Evolutionary conservation across 2,329 filamentous ascomycete genomes (phyloP).

Genomic region (Ascocoryne sarcoides): DNA sequence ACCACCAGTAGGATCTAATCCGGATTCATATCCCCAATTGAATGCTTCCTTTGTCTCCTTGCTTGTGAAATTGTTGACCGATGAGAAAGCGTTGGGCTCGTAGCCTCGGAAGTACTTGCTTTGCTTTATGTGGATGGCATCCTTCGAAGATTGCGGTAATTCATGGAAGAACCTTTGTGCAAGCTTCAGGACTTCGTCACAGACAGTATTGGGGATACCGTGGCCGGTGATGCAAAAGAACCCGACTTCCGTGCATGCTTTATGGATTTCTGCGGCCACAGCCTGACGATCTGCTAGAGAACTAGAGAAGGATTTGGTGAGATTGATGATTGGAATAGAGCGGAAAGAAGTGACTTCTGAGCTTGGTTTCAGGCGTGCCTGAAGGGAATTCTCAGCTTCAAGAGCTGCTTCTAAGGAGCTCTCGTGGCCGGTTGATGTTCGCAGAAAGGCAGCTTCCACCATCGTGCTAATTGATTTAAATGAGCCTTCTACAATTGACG

Average conservation of each 20-base stretch:
- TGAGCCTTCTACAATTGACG: no score
- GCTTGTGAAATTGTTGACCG: conserved; percentile 34
- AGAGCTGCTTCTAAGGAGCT: conserved; percentile 19
- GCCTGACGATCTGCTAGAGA: conserved; percentile 19
- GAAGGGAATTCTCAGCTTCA: conserved; percentile 22
- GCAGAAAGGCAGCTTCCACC: conserved; percentile 5
- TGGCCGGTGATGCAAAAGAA: conserved; percentile 37
- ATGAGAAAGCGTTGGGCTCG: conserved; percentile 38
- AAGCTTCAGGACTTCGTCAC: conserved; percentile 33
- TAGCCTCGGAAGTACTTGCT: conserved; percentile 38
- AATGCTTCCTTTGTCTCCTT: conserved; percentile 40
- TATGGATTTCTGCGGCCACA: conserved; percentile 22
- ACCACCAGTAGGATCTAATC: conserved; percentile 24
- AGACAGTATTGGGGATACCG: conserved; percentile 33
- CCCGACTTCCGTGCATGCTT: conserved; percentile 23
- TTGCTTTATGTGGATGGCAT: conserved; percentile 30
- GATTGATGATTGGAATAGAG: conserved; percentile 25
- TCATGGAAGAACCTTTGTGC: conserved; percentile 38
- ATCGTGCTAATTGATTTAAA: no score
- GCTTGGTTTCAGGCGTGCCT: conserved; percentile 15
- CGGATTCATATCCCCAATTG: conserved; percentile 27
- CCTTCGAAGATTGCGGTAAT: conserved; percentile 38
- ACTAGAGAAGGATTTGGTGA: conserved; percentile 23
- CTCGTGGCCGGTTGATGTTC: conserved; percentile 1
- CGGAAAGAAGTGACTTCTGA: conserved; percentile 16